Conservation (phyloP, 2,329 filamentous ascomycete genomes). For the Sporothrix phasma region DNA sequence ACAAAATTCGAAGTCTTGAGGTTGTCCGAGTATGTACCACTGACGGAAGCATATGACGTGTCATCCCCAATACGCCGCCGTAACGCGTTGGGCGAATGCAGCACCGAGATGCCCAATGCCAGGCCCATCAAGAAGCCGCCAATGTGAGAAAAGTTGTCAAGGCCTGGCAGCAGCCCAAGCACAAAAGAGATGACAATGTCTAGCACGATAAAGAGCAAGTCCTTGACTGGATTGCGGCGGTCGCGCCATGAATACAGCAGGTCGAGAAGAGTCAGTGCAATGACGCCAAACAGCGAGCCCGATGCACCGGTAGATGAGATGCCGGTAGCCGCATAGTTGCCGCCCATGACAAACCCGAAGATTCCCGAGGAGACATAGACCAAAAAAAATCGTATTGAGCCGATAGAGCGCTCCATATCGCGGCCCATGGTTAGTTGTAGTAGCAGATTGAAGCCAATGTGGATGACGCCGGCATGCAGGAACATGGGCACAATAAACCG, state of each 20-base stretch:
- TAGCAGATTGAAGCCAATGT: conserved; percentile 92
- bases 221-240: conserved; percentile 64
- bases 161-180: conserved; percentile 76
- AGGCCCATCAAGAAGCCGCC: conserved; percentile 92
- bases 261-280: conserved; percentile 80
- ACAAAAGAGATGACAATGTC: conserved; percentile 87
- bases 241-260: conserved; percentile 87
- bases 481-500: conserved; percentile 95
- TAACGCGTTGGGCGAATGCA: conserved; percentile 78
- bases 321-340: conserved; percentile 77
- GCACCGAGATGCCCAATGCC: conserved; percentile 71
- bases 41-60: conserved; percentile 61
- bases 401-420: conserved; percentile 88
- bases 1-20: conserved; percentile 44
- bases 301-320: conserved; percentile 83
- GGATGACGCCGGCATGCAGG: conserved; percentile 83
- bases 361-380: conserved; percentile 89
- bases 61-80: conserved; percentile 63
- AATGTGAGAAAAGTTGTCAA: conserved; percentile 97
- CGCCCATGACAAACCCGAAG: conserved; percentile 90
- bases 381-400: conserved; percentile 74
- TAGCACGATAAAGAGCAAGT: conserved; percentile 76
- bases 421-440: conserved; percentile 81
- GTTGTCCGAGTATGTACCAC: conserved; percentile 34
- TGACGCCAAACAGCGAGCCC: conserved; percentile 80